Conservation (phyloP, 2,329 filamentous ascomycete species). For the Ophiosphaerella korrae region DNA sequence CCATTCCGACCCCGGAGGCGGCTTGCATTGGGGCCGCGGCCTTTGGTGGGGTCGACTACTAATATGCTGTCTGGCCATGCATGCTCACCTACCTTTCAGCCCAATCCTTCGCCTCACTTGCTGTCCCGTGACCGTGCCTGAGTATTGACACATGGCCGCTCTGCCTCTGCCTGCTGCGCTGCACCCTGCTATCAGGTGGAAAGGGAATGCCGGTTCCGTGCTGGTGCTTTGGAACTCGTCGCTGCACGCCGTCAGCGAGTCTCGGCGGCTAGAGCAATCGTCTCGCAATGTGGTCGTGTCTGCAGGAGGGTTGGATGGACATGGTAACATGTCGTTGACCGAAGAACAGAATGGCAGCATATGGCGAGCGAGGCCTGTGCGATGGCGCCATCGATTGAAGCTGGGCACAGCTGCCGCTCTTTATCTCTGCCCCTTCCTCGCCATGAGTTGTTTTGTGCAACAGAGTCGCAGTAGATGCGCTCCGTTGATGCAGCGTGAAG, state of each 20-base stretch:
- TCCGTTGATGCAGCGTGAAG: too few relatives aligned
- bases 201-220: constrained; percentile 16
- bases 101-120: constrained; percentile 17
- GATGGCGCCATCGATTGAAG: constrained; percentile 3
- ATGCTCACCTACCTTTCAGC: constrained; percentile 20
- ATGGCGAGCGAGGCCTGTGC: constrained; percentile 8
- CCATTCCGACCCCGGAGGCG: constrained; percentile 6
- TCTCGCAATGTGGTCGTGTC: constrained; percentile 16
- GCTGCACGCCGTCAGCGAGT: constrained; percentile 3
- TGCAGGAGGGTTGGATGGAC: constrained; percentile 18
- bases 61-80: not conserved
- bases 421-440: not conserved
- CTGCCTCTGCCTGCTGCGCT: constrained; percentile 23
- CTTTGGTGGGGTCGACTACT: not conserved
- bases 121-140: constrained; percentile 33
- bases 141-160: constrained; percentile 34
- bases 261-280: not conserved
- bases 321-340: constrained; percentile 3
- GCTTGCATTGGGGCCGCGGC: constrained; percentile 11
- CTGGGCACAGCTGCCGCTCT: not conserved
- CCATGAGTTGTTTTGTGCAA: too few relatives aligned
- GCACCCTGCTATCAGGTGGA: constrained; percentile 38
- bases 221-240: constrained; percentile 1
- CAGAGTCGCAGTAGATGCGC: too few relatives aligned
- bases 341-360: not conserved